Conservation (phyloP, 805 yeast genomes). For the Myxozyma sirexii region DNA sequence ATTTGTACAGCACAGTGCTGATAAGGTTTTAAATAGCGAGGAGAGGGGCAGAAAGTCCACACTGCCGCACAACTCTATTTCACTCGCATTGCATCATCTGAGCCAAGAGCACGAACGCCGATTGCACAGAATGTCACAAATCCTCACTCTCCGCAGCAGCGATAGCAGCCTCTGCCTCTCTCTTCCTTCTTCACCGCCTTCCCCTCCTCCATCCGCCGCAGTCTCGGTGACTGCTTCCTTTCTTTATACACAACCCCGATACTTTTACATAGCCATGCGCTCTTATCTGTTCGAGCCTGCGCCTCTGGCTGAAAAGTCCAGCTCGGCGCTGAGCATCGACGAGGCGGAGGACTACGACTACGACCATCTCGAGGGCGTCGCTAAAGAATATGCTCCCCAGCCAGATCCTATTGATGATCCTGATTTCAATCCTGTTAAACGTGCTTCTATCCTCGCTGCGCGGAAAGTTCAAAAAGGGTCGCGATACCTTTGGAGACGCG, state of each 20-base stretch:
- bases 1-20: neutral
- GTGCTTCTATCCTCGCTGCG: neutral
- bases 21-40: neutral
- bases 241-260: neutral
- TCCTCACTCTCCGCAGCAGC: neutral
- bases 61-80: neutral
- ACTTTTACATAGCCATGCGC: constrained; percentile 14
- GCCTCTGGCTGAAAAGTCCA: constrained; percentile 19
- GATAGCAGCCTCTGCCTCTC: neutral
- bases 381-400: constrained; percentile 29
- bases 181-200: neutral
- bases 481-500: constrained; percentile 13
- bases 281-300: constrained; percentile 32
- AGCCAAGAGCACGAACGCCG: neutral
- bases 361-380: constrained; percentile 33
- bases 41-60: neutral
- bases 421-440: constrained; percentile 11
- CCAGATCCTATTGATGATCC: constrained; percentile 14
- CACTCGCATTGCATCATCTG: neutral
- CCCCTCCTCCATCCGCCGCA: neutral
- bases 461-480: neutral
- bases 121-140: neutral
- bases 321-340: constrained; percentile 23
- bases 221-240: neutral
- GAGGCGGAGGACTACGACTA: constrained; percentile 33